phyloP scores from a whole-genome alignment of 495 filamentous ascomycete genomes.

The Hypoxylon cercidicola region DNA sequence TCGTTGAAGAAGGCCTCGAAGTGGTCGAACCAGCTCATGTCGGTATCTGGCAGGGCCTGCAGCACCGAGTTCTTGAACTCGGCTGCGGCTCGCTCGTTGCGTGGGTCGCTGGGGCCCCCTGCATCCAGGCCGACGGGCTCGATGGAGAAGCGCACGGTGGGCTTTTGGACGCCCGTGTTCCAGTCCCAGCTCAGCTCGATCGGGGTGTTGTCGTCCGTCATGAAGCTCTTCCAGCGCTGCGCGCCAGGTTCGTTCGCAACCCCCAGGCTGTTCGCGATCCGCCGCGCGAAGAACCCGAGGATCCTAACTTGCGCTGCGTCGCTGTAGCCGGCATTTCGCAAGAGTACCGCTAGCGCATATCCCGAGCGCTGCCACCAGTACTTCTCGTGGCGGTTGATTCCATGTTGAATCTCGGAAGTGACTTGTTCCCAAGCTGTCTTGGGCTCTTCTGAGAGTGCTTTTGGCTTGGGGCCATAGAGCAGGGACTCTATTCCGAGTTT shows the following conservation, averaged over 20 bases:
- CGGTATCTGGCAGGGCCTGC: constrained; percentile 17
- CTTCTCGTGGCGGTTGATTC: constrained; percentile 12
- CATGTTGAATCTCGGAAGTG: constrained; percentile 10
- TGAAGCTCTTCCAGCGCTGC: constrained; percentile 49
- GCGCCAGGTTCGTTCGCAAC: constrained; percentile 10
- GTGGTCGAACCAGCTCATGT: constrained; percentile 38
- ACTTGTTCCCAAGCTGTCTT: constrained; percentile 17
- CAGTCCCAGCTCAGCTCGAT: constrained; percentile 54
- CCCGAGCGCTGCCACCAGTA: constrained; percentile 27
- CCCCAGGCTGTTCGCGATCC: constrained; percentile 15
- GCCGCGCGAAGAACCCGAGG: constrained; percentile 25
- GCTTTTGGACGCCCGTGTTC: constrained; percentile 22
- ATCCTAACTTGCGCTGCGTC: constrained; percentile 16
- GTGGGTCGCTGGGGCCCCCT: constrained; percentile 42
- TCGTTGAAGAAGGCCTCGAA: constrained; percentile 34
- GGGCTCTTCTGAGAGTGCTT: neutral
- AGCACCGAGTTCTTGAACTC: constrained; percentile 24
- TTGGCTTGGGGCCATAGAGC: neutral
- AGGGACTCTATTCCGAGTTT: constrained; percentile 6
- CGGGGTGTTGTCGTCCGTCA: constrained; percentile 52
- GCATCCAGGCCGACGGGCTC: constrained; percentile 45
- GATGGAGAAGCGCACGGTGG: constrained; percentile 46
- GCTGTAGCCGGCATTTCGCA: constrained; percentile 25
- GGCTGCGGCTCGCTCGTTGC: constrained; percentile 25
- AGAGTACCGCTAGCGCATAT: constrained; percentile 25